A percentile compares a stretch with the other conserved stretches of the same genome.
Evolutionary conservation across 768 basidiomycete species (phyloP).

Genomic region (Botryobasidium botryosum): DNA sequence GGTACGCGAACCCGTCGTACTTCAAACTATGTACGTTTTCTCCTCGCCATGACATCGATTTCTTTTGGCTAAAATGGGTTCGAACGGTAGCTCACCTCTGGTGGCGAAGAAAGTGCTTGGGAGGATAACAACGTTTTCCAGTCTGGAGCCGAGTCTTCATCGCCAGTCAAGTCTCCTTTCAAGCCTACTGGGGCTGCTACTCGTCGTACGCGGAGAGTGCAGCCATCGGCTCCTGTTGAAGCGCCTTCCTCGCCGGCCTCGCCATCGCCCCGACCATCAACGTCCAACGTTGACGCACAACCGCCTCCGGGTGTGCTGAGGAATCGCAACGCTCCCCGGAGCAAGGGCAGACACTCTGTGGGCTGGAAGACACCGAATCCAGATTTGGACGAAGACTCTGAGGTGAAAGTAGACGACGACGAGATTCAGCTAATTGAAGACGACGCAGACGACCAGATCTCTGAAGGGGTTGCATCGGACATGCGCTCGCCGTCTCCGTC

Average conservation of each 20-base stretch:
- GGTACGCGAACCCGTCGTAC: too few relatives aligned
- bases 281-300: too few relatives aligned
- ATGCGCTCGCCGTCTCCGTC: conserved; percentile 12
- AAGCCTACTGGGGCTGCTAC: neutral
- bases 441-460: conserved; percentile 17
- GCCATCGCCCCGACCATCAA: too few relatives aligned
- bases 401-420: conserved; percentile 16
- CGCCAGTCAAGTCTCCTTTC: conserved; percentile 4
- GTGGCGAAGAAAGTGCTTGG: conserved; percentile 64
- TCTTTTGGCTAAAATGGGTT: too few relatives aligned
- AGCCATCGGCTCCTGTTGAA: neutral
- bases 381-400: conserved; percentile 17
- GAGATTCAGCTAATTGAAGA: conserved; percentile 14
- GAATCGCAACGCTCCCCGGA: too few relatives aligned
- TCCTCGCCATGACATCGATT: too few relatives aligned
- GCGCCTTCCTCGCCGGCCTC: conserved; percentile 56
- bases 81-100: too few relatives aligned
- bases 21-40: too few relatives aligned
- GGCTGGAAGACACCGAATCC: too few relatives aligned
- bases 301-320: too few relatives aligned
- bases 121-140: conserved; percentile 85
- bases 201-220: neutral
- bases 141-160: conserved; percentile 47
- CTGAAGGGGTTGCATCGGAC: conserved; percentile 1
- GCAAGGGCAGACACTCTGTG: too few relatives aligned